phyloP scores from a whole-genome alignment of 495 filamentous ascomycete species.

The Lichenothelia convexa region DNA sequence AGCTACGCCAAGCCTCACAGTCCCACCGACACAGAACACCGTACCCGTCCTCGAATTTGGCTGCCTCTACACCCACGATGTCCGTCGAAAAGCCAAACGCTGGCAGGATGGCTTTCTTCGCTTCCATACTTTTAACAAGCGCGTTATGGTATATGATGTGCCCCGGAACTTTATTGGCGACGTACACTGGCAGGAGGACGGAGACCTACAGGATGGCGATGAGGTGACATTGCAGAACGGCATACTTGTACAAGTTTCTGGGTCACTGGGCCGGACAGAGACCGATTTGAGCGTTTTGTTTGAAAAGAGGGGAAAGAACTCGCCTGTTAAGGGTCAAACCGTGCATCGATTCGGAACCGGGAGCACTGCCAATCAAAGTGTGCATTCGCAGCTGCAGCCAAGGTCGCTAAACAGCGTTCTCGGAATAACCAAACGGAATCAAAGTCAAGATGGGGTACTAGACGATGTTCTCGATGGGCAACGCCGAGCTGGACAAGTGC shows the following conservation, averaged over 20 bases:
- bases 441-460: slow-evolving; percentile 24
- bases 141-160: slow-evolving; percentile 79
- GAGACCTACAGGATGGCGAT: slow-evolving; percentile 52
- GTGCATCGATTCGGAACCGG: too few relatives aligned
- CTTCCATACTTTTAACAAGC: slow-evolving; percentile 81
- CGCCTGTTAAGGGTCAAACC: too few relatives aligned
- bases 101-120: slow-evolving; percentile 85
- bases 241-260: slow-evolving; percentile 60
- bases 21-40: slow-evolving; percentile 35
- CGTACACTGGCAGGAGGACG: slow-evolving; percentile 55
- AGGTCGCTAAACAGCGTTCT: slow-evolving; percentile 40
- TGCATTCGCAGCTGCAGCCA: slow-evolving; percentile 19
- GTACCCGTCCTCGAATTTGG: slow-evolving; percentile 61
- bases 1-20: too few relatives aligned
- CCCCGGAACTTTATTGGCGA: slow-evolving; percentile 67
- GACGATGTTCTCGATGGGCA: slow-evolving; percentile 32
- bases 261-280: slow-evolving; percentile 48
- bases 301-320: slow-evolving; percentile 42
- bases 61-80: slow-evolving; percentile 72
- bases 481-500: slow-evolving; percentile 16
- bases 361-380: too few relatives aligned
- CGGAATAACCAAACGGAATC: slow-evolving; percentile 32
- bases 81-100: slow-evolving; percentile 69
- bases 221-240: slow-evolving; percentile 62
- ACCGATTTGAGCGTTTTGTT: slow-evolving; percentile 60